Conservation (phyloP, 768 basidiomycete species). For the Pleurotus eryngii region DNA sequence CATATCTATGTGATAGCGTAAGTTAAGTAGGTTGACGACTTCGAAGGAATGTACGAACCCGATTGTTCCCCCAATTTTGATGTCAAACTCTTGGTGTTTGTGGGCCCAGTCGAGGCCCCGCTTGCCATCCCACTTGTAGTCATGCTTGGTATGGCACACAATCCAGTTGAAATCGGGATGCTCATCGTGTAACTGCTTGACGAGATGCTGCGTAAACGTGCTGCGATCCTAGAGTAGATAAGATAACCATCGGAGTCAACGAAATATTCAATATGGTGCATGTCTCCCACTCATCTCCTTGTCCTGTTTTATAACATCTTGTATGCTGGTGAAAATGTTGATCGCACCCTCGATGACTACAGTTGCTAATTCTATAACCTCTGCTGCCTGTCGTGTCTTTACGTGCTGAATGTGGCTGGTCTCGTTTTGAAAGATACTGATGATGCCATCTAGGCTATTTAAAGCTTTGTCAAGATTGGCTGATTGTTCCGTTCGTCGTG, state of each 20-base stretch:
- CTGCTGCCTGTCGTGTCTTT: neutral
- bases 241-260: neutral
- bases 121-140: constrained; percentile 12
- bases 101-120: constrained; percentile 13
- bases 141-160: constrained; percentile 12
- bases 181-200: neutral
- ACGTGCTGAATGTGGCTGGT: neutral
- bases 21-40: no score
- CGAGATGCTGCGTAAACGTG: constrained; percentile 10
- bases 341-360: neutral
- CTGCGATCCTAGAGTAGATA: constrained; percentile 5
- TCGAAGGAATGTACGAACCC: constrained; percentile 5
- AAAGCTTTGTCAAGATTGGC: no score
- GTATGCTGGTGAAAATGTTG: constrained; percentile 1
- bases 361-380: neutral
- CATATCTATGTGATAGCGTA: neutral
- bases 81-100: constrained; percentile 10
- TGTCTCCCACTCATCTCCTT: neutral
- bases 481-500: neutral
- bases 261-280: no score
- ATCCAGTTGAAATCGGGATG: constrained; percentile 14
- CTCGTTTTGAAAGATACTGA: neutral
- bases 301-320: neutral
- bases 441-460: no score
- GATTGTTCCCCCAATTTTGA: constrained; percentile 12